Base-by-base conservation (phyloP, 2,329 filamentous ascomycete genomes). In the Fusarium austroafricanum region DNA sequence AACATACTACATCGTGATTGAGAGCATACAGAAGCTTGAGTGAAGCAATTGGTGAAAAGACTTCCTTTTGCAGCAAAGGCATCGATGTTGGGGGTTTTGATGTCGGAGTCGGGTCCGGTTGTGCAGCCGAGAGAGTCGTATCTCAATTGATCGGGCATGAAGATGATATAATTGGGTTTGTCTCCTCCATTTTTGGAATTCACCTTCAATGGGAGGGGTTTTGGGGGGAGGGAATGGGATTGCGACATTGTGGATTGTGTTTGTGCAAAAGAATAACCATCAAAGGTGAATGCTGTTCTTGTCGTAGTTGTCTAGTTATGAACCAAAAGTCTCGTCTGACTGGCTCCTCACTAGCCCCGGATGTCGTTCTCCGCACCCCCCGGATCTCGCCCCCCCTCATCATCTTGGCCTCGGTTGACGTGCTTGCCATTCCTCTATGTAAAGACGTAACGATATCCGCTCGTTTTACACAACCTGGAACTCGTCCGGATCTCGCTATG, bases 101-200 rank as follows among this genome's bases (percentile, higher is more conserved):
- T 62, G 5, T 23, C 58, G 1, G 61, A 67, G 1, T 71, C 38
- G 6, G 71, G 72, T 4, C 70, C 73, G 4, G 76, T 75, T 9
- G 67, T 73, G 43, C 78, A 82, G 1, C 78, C 77, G 0, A 83
- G 70, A 2, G 81, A 77, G 65, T 84, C 82, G 43, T 80, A 82
- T 11, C 82, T 79, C 5, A 84, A 74, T 71, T 83, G 82, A 47
- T 84, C 82, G 5, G 81, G 82, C 82, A 83, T 83, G 62, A 83
- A 84, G 10, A 83, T 79, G 49, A 81, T 69, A 26, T 78, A 76
- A 54, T 82, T 82, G 15, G 79, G 76, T 17, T 64, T 59, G 17
- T 69, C 18, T 5, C 70, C 73, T 28, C 74, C 75, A 67, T 76
- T 75, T 11, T 65, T 61, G 4, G 74, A 75, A 45, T 72, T 23